Base-by-base conservation (phyloP, 371 early-diverging fungal species). In the Mucor plumbeus region DNA sequence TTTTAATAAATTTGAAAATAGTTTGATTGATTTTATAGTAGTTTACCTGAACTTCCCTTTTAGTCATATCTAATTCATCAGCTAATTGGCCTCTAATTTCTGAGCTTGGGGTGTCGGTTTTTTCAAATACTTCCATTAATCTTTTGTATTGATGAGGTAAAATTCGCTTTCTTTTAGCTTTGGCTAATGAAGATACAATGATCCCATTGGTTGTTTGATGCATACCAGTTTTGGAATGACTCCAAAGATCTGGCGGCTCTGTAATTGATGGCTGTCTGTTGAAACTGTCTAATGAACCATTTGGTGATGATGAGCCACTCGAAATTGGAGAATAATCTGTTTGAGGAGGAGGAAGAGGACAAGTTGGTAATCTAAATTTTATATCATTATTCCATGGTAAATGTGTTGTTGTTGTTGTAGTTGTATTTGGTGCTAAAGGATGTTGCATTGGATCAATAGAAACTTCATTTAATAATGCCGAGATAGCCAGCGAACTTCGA, bases 21-120 rank as follows among this genome's bases (percentile, higher is more conserved):
- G 26, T 3, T 26, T 34, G 5, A 26, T 31, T 31, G 35, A 33
- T 1, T 36, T 34, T 0, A 41, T 39, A 4, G 9, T 48, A 14
- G 10, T 17, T 64, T 76, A 82, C 85, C 86, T 98, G 96, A 21
- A 98, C 92, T 71, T 91, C 91, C 63, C 97, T 80, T 66, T 90
- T 90, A 47, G 94, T 92, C 96, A 97, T 96, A 61, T 86, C 84
- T 31, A 97, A 82, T 75, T 92, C 87, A 55, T 82, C 81, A 9
- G 93, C 92, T 17, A 98, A 90, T 61, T 83, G 80, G 67, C 90
- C 91, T 39, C 98, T 86, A 35, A 92, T 79, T 65, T 91, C 87
- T 67, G 90, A 90, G 63, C 91, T 90, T n/a, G 98, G 98, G 41
- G 93, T 92, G 69, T 91, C 89, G 8, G 89, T 92, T 63, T 77